A percentile compares a stretch with the other conserved stretches of the same genome.
Conservation (phyloP, 306 rosid genomes). For the Prunus padus region DNA sequence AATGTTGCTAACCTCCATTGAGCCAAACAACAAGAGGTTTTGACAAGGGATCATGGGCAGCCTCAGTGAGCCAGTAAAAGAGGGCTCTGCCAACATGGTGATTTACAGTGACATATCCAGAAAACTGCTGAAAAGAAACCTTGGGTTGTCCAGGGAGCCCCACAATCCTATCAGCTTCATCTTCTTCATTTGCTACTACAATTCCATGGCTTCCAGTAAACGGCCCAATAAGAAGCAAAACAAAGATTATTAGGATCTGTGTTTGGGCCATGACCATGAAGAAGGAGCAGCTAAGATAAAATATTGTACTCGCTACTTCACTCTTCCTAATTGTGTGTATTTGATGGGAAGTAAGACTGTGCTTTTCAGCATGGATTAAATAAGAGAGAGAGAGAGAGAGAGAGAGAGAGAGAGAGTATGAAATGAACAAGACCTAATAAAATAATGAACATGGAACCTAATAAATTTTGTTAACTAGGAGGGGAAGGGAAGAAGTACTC, state of each 20-base stretch:
- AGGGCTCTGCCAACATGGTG: slow-evolving; percentile 81
- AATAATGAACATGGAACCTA: slow-evolving; percentile 8
- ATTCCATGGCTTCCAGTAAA: slow-evolving; percentile 7
- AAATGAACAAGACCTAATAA: neutral
- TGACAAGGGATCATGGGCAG: slow-evolving; percentile 44
- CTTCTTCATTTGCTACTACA: slow-evolving; percentile 28
- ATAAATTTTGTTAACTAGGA: neutral
- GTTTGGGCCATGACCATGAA: slow-evolving; percentile 37
- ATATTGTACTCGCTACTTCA: neutral
- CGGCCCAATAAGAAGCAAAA: slow-evolving; percentile 27
- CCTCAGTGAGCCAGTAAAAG: slow-evolving; percentile 98
- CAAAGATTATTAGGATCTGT: slow-evolving; percentile 42
- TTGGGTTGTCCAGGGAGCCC: slow-evolving; percentile 87
- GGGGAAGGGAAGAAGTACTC: neutral
- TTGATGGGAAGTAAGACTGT: slow-evolving; percentile 36
- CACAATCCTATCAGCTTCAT: slow-evolving; percentile 61
- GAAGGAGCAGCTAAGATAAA: neutral
- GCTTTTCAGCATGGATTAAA: slow-evolving; percentile 54
- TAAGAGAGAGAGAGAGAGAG: slow-evolving; percentile 43
- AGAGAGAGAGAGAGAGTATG: neutral
- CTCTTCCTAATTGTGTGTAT: slow-evolving; percentile 33
- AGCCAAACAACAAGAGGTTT: slow-evolving; percentile 93
- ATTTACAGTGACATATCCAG: slow-evolving; percentile 89
- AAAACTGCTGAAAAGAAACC: slow-evolving; percentile 73
- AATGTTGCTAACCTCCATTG: slow-evolving; percentile 58